These are phyloP conservation scores for Persicaria maculosa DNA, from an alignment of 148 eudicot genomes.

Conservation along the genomic window DNA sequence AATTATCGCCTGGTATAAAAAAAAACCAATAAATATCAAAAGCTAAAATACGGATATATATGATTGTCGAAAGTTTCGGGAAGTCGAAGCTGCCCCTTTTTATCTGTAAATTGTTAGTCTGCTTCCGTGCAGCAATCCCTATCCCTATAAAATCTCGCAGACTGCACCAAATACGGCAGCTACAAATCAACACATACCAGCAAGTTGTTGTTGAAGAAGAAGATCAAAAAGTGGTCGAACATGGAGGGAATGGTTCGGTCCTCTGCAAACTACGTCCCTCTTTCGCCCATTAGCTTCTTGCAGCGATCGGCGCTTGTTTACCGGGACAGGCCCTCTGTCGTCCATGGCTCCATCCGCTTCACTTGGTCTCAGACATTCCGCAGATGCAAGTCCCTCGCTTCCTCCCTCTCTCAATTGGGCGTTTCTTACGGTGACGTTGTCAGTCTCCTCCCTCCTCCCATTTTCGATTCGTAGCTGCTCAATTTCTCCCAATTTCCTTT, in stretches of 20 bases:
- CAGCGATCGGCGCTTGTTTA: conserved; percentile 33
- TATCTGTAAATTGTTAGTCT: too few relatives aligned
- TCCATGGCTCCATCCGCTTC: conserved; percentile 24
- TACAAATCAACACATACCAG: too few relatives aligned
- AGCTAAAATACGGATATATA: too few relatives aligned
- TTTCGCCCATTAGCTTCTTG: conserved; percentile 41
- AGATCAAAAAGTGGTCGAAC: background rate
- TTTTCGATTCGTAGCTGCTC: background rate
- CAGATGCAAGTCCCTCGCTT: conserved; percentile 39
- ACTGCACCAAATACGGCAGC: too few relatives aligned
- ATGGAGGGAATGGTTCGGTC: conserved; percentile 33
- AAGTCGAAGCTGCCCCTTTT: too few relatives aligned
- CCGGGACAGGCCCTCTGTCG: conserved; percentile 26
- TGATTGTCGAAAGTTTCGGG: too few relatives aligned
- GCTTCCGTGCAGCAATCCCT: too few relatives aligned
- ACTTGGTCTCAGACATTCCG: conserved; percentile 36
- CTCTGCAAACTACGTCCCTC: conserved; percentile 35
- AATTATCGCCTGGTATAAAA: too few relatives aligned
- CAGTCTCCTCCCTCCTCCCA: background rate
- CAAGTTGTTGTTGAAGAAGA: background rate
- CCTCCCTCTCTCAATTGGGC: conserved; percentile 22
- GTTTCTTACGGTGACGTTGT: conserved; percentile 40
- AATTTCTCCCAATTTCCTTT: background rate
- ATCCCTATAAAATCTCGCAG: too few relatives aligned
- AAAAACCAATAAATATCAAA: too few relatives aligned